Conservation (phyloP, 129 eudicot genomes). For the Erigeron canadensis region DNA sequence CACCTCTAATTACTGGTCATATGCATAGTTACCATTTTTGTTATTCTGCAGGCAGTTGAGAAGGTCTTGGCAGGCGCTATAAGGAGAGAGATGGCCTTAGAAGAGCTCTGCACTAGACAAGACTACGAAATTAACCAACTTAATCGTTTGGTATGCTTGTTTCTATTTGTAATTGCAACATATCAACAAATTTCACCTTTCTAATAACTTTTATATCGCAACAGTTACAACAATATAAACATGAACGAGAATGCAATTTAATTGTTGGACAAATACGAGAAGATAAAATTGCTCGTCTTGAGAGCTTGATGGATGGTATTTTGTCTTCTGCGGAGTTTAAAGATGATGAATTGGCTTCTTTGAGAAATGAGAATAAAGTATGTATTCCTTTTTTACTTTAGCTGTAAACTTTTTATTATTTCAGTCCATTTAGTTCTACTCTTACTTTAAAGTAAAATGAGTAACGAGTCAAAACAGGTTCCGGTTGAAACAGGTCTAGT, state of each 20-base stretch:
- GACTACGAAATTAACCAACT: slow-evolving; percentile 75
- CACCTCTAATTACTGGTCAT: background rate
- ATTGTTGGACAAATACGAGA: slow-evolving; percentile 79
- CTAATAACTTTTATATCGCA: slow-evolving; percentile 15
- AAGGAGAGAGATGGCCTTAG: slow-evolving; percentile 98
- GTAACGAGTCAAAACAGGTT: background rate
- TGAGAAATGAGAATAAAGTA: slow-evolving; percentile 81
- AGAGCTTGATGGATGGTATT: slow-evolving; percentile 94
- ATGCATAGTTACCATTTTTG: slow-evolving; percentile 3
- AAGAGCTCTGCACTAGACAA: slow-evolving; percentile 77
- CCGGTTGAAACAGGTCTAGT: background rate
- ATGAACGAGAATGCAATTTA: slow-evolving; percentile 93
- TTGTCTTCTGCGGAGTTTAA: slow-evolving; percentile 73
- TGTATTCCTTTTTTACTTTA: background rate
- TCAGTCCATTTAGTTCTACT: background rate
- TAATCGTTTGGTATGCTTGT: slow-evolving; percentile 73
- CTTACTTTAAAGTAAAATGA: background rate
- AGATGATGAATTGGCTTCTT: slow-evolving; percentile 65
- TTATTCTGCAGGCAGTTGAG: slow-evolving; percentile 76
- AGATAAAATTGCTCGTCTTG: slow-evolving; percentile 90
- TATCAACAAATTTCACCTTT: background rate
- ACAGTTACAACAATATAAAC: slow-evolving; percentile 93
- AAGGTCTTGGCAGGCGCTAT: slow-evolving; percentile 98
- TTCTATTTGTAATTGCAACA: background rate
- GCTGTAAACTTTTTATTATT: background rate